Base-by-base conservation (phyloP, 208 protist genomes). In the Strigomonas galati region DNA sequence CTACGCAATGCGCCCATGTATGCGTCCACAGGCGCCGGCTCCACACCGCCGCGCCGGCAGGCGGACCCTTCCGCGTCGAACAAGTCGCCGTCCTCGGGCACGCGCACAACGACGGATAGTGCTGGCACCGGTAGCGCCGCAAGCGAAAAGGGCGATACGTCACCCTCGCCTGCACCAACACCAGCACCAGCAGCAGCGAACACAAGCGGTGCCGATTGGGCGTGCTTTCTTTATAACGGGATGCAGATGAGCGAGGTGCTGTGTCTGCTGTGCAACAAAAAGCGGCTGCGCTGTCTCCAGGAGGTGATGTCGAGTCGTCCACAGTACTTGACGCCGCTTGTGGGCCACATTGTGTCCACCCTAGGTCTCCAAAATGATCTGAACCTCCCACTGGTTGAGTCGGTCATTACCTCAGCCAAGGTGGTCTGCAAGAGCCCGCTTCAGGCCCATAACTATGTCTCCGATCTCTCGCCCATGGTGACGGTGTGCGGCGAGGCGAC, bases 331-430 rank as follows among this genome's bases (percentile, higher is more conserved):
- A 68, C 69, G 17, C 65, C 71, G 55, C 72, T 93, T 14, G 72
- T 92, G 3, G 28, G 55, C 28, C 69, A 74, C 40, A 71, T 93
- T 26, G 68, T 81, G 12, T 59, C 76, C 0, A 80, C 78, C 37
- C 74, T 96, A 4, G 55, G 78, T 9, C 65, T 88, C 31, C 65
- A 84, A 37, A 74, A 52, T 28, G 57, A 78, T 14, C 37, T 43
- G 4, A 9, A 7, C 37, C 81, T 93, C 24, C 82, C 87, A 0
- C 61, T 92, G 28, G 87, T 96, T 10, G 85, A 96, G 75, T 92
- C 85, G 0, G 46, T 93, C 30, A 74, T 90, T 21, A 78, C 77
- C 0, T 61, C 68, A 21, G 72, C 73, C 19, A 70, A 72, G 52
- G 85, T 91, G 12, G 62, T 69, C 9, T 91, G 85, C 63, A 75